Evolutionary conservation across 352 stramenopile genomes (phyloP).

Genomic region (Phytopythium vexans): DNA sequence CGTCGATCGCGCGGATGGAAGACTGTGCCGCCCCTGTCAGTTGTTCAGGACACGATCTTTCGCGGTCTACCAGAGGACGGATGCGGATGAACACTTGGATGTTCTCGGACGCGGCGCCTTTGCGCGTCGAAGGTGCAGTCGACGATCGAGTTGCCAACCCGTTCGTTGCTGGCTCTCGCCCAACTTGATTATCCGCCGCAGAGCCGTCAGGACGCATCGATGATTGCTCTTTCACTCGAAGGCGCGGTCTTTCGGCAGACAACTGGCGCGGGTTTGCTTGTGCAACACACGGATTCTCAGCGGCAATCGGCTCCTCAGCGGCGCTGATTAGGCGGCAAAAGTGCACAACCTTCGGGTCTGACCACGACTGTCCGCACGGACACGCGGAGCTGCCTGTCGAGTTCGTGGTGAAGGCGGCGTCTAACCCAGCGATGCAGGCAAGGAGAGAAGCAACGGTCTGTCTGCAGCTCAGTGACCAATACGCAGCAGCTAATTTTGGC

Average conservation of each 20-base stretch:
- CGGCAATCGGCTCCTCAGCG: not conserved
- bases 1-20: conserved; percentile 42
- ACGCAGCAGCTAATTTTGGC: not conserved
- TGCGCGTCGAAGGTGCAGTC: conserved; percentile 2
- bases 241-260: no score
- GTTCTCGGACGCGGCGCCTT: conserved; percentile 48
- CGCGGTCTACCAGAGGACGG: conserved; percentile 70
- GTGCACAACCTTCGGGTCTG: conserved; percentile 50
- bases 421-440: not conserved
- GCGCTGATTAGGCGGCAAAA: conserved; percentile 61
- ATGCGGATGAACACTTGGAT: conserved; percentile 87
- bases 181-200: no score
- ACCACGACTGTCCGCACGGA: conserved; percentile 70
- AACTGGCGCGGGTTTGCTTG: no score
- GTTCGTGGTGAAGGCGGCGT: not conserved
- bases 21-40: conserved; percentile 19
- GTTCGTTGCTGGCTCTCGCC: no score
- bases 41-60: conserved; percentile 23
- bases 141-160: no score
- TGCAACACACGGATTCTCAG: no score
- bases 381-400: conserved; percentile 16
- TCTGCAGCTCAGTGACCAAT: no score
- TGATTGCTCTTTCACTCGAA: no score
- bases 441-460: no score
- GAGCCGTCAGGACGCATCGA: no score